Evolutionary conservation across 441 rosid genomes (phyloP).

Genomic region (Gossypium trilobum): DNA sequence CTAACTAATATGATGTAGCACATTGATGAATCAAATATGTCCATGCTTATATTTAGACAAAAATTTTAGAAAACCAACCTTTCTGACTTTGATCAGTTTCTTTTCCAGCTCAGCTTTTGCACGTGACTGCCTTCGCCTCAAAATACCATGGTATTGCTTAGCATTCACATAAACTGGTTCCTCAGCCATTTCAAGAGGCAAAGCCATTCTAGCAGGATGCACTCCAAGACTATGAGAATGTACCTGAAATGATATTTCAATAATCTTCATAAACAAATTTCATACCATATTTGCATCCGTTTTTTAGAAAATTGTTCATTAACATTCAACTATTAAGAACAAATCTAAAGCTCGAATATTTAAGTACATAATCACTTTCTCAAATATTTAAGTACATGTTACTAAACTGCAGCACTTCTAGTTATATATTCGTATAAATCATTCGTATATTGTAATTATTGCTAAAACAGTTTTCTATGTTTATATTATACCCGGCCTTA

Average conservation of each 20-base stretch:
- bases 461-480: neutral
- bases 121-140: slow-evolving; percentile 36
- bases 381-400: neutral
- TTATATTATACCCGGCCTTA: neutral
- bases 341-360: neutral
- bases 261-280: neutral
- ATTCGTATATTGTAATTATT: neutral
- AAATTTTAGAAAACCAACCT: slow-evolving; percentile 19
- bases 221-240: slow-evolving; percentile 22
- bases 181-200: slow-evolving; percentile 35
- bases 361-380: neutral
- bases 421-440: neutral
- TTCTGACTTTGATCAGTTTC: slow-evolving; percentile 28
- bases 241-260: slow-evolving; percentile 22
- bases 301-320: neutral
- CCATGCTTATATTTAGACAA: neutral
- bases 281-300: neutral
- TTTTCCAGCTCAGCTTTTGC: slow-evolving; percentile 36
- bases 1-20: neutral
- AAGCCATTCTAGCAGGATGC: slow-evolving; percentile 26
- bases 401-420: neutral
- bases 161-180: slow-evolving; percentile 26
- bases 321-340: neutral
- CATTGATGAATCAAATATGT: neutral
- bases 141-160: slow-evolving; percentile 35